These are phyloP conservation scores for Cryphonectria nitschkei DNA, from an alignment of 2,329 filamentous ascomycete genomes.

Conservation along the genomic window DNA sequence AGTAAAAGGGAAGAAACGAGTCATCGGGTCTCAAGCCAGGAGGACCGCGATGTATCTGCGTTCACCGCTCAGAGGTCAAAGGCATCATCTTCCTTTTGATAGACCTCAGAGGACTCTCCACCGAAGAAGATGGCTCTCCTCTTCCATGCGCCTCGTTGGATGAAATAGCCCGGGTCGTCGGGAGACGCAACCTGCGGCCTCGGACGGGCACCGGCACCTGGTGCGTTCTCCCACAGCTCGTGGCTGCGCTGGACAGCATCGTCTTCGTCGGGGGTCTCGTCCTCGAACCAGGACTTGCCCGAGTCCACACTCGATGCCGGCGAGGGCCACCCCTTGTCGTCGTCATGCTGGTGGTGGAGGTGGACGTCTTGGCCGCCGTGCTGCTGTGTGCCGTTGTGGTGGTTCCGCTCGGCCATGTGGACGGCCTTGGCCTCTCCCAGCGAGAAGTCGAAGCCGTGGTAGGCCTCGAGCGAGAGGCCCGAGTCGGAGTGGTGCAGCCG, in stretches of 20 bases:
- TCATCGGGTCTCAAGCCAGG: background rate
- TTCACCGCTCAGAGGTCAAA: slow-evolving; percentile 31
- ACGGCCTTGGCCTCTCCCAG: slow-evolving; percentile 31
- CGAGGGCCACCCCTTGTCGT: slow-evolving; percentile 27
- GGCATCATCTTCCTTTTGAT: slow-evolving; percentile 35
- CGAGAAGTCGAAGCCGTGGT: slow-evolving; percentile 42
- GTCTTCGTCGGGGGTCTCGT: slow-evolving; percentile 11
- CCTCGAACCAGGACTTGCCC: slow-evolving; percentile 28
- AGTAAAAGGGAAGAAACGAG: background rate
- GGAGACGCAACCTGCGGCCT: slow-evolving; percentile 31
- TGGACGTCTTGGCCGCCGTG: slow-evolving; percentile 10
- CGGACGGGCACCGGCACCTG: slow-evolving; percentile 28
- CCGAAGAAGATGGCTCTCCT: slow-evolving; percentile 41
- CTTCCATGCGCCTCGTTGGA: slow-evolving; percentile 43
- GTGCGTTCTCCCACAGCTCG: slow-evolving; percentile 12
- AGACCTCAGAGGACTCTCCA: slow-evolving; percentile 23
- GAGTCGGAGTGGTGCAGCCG: slow-evolving; percentile 29
- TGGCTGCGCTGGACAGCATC: slow-evolving; percentile 24
- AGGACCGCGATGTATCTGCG: background rate
- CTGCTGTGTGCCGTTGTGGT: background rate
- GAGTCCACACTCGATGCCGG: slow-evolving; percentile 30
- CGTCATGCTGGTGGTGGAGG: background rate
- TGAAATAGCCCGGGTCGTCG: slow-evolving; percentile 35
- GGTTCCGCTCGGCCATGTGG: slow-evolving; percentile 14
- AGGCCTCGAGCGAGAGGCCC: slow-evolving; percentile 34